A percentile compares a stretch with the other conserved stretches of the same genome.
phyloP scores from a whole-genome alignment of 352 stramenopile genomes.

The Blastocystis sp. region DNA sequence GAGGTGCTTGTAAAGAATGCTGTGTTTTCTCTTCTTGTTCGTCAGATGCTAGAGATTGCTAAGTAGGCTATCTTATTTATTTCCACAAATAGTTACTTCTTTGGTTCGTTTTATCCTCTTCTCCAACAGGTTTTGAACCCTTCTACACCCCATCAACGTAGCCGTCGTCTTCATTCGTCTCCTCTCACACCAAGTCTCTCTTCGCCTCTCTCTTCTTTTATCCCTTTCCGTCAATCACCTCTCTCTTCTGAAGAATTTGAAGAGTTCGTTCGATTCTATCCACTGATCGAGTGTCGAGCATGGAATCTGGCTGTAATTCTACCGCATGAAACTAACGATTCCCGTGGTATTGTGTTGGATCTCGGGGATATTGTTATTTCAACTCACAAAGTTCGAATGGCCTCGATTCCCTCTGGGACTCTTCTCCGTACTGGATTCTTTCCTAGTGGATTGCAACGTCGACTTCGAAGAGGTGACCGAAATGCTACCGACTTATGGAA shows the following conservation, averaged over 20 bases:
- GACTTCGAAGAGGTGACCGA: neutral
- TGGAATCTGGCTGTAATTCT: neutral
- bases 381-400: neutral
- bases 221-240: neutral
- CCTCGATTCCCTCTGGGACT: neutral
- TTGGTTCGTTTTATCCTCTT: conserved; percentile 30
- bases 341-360: neutral
- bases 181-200: neutral
- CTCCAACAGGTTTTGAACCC: neutral
- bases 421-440: neutral
- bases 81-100: conserved; percentile 3
- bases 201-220: neutral
- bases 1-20: neutral
- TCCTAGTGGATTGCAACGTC: neutral
- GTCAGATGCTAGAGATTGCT: conserved; percentile 27
- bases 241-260: neutral
- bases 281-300: neutral
- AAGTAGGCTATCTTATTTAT: neutral
- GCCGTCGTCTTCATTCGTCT: neutral
- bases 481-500: neutral
- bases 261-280: neutral
- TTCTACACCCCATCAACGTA: neutral
- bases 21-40: neutral
- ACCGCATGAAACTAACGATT: neutral
- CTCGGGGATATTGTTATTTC: neutral